phyloP scores from a whole-genome alignment of 208 protist genomes.

The Crithidia expoeki region DNA sequence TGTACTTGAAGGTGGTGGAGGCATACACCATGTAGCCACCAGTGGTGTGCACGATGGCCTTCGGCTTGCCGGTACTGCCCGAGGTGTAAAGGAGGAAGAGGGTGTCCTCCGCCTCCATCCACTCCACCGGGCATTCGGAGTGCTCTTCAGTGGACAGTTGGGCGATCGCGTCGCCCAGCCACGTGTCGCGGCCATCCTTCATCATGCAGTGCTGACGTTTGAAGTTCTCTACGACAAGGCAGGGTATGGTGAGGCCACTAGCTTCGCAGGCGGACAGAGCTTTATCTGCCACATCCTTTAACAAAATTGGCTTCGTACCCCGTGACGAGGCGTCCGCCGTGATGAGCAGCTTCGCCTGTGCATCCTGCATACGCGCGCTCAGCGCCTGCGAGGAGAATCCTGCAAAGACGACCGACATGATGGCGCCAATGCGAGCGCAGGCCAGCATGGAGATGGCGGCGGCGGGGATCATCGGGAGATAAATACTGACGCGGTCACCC shows the following conservation, averaged over 20 bases:
- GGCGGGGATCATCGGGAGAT: slow-evolving; percentile 97
- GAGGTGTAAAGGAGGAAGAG: slow-evolving; percentile 98
- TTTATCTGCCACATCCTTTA: slow-evolving; percentile 89
- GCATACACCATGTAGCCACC: slow-evolving; percentile 96
- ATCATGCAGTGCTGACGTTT: slow-evolving; percentile 53
- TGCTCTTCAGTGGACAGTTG: slow-evolving; percentile 37
- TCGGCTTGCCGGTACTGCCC: slow-evolving; percentile 97
- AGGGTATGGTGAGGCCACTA: slow-evolving; percentile 30
- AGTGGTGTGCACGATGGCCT: slow-evolving; percentile 95
- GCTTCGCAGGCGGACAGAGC: slow-evolving; percentile 58
- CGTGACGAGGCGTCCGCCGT: slow-evolving; percentile 84
- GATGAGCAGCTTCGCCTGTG: slow-evolving; percentile 69
- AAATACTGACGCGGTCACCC: slow-evolving; percentile 95
- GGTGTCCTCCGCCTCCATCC: slow-evolving; percentile 94
- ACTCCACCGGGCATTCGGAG: slow-evolving; percentile 77
- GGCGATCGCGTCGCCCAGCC: slow-evolving; percentile 61
- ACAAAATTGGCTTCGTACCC: slow-evolving; percentile 85
- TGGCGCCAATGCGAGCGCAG: slow-evolving; percentile 96
- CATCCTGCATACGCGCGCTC: slow-evolving; percentile 62
- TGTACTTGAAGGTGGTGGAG: slow-evolving; percentile 91
- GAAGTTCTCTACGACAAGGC: slow-evolving; percentile 67
- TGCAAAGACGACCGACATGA: slow-evolving; percentile 82
- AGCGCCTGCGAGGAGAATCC: slow-evolving; percentile 82
- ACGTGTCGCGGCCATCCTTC: slow-evolving; percentile 69
- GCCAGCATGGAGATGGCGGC: slow-evolving; percentile 95